Evolutionary conservation across 345 rosid genomes (phyloP).

Genomic region (Lumnitzera littorea): DNA sequence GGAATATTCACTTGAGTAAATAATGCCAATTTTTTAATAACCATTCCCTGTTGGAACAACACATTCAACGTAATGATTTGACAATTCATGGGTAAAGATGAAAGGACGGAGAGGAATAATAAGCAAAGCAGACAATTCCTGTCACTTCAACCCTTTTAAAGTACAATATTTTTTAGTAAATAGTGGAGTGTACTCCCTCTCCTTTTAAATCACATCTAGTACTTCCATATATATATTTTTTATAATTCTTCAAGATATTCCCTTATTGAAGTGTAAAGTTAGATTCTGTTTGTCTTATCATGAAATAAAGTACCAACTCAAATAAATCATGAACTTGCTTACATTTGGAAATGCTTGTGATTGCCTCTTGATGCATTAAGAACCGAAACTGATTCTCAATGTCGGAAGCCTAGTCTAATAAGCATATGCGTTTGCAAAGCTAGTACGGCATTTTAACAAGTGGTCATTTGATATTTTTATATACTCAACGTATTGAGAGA

Average conservation of each 20-base stretch:
- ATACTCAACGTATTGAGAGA: too few relatives aligned
- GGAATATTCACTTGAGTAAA: too few relatives aligned
- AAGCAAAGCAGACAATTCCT: neutral
- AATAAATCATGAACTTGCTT: slow-evolving; percentile 25
- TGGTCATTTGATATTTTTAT: too few relatives aligned
- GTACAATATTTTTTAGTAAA: too few relatives aligned
- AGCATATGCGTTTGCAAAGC: too few relatives aligned
- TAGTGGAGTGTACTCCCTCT: too few relatives aligned
- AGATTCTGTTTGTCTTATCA: slow-evolving; percentile 18
- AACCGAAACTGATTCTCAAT: slow-evolving; percentile 5
- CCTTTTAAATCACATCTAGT: too few relatives aligned
- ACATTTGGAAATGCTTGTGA: slow-evolving; percentile 12
- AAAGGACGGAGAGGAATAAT: slow-evolving; percentile 1
- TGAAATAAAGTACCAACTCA: slow-evolving; percentile 6
- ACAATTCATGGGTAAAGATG: neutral
- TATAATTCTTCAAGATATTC: too few relatives aligned
- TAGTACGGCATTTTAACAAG: too few relatives aligned
- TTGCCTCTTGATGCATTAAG: slow-evolving; percentile 15
- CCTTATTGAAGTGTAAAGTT: slow-evolving; percentile 7
- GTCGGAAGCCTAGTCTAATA: neutral
- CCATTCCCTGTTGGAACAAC: slow-evolving; percentile 1
- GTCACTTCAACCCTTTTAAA: too few relatives aligned
- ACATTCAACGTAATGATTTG: slow-evolving; percentile 3
- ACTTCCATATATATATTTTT: too few relatives aligned
- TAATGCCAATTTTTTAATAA: neutral